These are phyloP conservation scores for Podaxis sp. DNA, from an alignment of 768 basidiomycete species.

Conservation along the genomic window DNA sequence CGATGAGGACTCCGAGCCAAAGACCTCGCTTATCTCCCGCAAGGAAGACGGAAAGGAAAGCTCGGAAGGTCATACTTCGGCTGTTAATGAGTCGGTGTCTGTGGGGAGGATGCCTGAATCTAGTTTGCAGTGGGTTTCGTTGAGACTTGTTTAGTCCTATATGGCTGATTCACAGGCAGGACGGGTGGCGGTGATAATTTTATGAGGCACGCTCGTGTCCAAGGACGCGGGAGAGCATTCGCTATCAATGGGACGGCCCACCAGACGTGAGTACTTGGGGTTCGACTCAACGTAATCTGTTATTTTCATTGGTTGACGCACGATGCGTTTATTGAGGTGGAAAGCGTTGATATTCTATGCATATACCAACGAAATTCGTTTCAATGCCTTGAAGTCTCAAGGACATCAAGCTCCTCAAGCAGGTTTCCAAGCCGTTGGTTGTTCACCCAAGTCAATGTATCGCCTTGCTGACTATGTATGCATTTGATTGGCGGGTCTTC, in stretches of 20 bases:
- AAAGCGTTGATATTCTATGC: slow-evolving; percentile 3
- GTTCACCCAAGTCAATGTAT: slow-evolving; percentile 36
- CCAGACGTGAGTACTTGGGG: slow-evolving; percentile 1
- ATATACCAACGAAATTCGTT: slow-evolving; percentile 5
- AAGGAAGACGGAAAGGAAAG: background rate
- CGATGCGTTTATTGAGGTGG: background rate
- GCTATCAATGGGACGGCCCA: slow-evolving; percentile 8
- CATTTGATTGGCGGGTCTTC: background rate
- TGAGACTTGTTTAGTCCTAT: background rate
- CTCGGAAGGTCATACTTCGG: background rate
- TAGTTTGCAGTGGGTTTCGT: background rate
- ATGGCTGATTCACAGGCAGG: background rate
- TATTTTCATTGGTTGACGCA: background rate
- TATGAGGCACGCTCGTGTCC: background rate
- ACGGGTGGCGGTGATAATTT: background rate
- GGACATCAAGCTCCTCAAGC: background rate
- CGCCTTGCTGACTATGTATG: slow-evolving; percentile 24
- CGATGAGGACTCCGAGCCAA: background rate
- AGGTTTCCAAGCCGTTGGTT: slow-evolving; percentile 7
- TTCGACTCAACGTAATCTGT: background rate
- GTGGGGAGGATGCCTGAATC: background rate
- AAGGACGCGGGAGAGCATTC: background rate
- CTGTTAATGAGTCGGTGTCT: too few relatives aligned
- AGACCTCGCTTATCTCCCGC: background rate
- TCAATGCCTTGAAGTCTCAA: slow-evolving; percentile 4